Evolutionary conservation across 1,284 basidiomycete genomes (phyloP).

Genomic region (Austropuccinia psidii): DNA sequence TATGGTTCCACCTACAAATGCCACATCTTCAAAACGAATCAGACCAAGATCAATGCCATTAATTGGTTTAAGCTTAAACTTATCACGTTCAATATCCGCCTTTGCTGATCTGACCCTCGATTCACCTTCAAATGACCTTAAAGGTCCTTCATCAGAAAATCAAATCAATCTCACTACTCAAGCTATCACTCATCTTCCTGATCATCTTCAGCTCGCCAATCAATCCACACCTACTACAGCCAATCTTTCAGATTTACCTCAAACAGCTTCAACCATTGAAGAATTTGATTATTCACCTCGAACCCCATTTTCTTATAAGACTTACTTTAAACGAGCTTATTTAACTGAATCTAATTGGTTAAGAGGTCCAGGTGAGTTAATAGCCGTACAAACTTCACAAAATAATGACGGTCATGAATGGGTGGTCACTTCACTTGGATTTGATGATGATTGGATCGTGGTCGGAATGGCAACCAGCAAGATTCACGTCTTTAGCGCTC

Average conservation of each 20-base stretch:
- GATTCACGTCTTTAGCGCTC: constrained; percentile 78
- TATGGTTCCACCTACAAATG: constrained; percentile 34
- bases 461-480: constrained; percentile 81
- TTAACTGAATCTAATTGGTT: constrained; percentile 80
- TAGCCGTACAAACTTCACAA: constrained; percentile 62
- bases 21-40: constrained; percentile 25
- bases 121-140: neutral
- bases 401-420: constrained; percentile 55
- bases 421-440: constrained; percentile 76
- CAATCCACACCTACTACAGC: constrained; percentile 27
- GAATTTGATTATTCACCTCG: constrained; percentile 37
- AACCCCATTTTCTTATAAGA: constrained; percentile 56
- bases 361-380: constrained; percentile 61
- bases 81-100: constrained; percentile 5
- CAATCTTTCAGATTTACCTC: constrained; percentile 32
- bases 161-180: no score
- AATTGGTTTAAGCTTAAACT: constrained; percentile 23
- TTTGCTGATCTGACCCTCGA: constrained; percentile 11
- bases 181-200: constrained; percentile 27
- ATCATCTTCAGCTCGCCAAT: constrained; percentile 19
- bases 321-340: constrained; percentile 69
- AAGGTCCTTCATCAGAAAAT: no score
- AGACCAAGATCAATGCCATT: constrained; percentile 34
- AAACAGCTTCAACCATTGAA: constrained; percentile 9
- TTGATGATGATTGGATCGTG: constrained; percentile 77